phyloP scores from a whole-genome alignment of 495 filamentous ascomycete species.

The Aspergillus mulundensis region DNA sequence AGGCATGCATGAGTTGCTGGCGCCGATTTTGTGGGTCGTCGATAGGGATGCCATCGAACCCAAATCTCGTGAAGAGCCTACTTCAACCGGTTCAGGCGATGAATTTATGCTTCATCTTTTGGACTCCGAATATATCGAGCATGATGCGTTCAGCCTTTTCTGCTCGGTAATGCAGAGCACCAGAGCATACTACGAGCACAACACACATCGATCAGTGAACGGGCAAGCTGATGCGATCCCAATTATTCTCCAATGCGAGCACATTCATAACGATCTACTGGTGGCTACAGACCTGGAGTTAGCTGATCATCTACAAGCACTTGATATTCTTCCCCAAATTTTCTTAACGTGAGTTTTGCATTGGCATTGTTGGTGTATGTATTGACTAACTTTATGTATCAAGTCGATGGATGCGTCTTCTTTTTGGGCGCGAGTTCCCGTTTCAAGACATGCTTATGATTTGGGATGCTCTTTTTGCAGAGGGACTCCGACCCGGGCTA shows the following conservation, averaged over 20 bases:
- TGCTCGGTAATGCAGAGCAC: constrained; percentile 80
- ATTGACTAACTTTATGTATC: not conserved
- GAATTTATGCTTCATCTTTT: constrained; percentile 60
- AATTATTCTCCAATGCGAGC: constrained; percentile 79
- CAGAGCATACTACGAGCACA: constrained; percentile 78
- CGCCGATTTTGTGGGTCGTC: constrained; percentile 85
- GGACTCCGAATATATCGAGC: constrained; percentile 71
- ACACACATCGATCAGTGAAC: constrained; percentile 36
- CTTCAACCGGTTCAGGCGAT: constrained; percentile 27
- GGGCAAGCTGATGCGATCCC: constrained; percentile 56
- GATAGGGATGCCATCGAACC: constrained; percentile 72
- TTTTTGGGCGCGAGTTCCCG: constrained; percentile 91
- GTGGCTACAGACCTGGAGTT: constrained; percentile 75
- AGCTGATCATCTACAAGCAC: constrained; percentile 71
- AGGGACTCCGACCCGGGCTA: constrained; percentile 76
- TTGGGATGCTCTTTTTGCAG: constrained; percentile 90
- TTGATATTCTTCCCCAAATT: constrained; percentile 93
- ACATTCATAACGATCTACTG: constrained; percentile 79
- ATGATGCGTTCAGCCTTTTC: constrained; percentile 87
- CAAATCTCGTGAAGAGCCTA: constrained; percentile 21
- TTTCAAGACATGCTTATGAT: constrained; percentile 78
- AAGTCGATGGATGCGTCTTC: constrained; percentile 88
- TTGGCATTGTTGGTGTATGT: not conserved
- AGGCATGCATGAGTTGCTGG: constrained; percentile 95
- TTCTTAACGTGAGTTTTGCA: constrained; percentile 73